These are phyloP conservation scores for Apiotrichum montevideense DNA, from an alignment of 1,284 basidiomycete species.

Conservation along the genomic window DNA sequence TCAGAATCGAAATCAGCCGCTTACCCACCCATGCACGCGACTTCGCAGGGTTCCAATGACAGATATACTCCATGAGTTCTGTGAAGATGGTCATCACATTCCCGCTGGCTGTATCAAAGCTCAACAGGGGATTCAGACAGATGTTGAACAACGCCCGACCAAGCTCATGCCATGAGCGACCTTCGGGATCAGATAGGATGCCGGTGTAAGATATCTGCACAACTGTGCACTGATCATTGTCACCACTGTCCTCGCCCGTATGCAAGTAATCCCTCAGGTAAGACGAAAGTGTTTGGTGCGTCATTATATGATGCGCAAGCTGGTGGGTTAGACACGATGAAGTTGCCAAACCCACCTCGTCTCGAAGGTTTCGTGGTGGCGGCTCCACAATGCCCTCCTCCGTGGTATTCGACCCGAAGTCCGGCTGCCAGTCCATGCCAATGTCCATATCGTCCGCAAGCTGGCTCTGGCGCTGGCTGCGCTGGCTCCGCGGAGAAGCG, in stretches of 20 bases:
- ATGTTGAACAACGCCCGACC: conserved; percentile 10
- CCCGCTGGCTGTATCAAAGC: conserved; percentile 9
- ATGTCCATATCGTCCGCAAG: not conserved
- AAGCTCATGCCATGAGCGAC: not conserved
- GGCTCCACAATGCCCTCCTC: not conserved
- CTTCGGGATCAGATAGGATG: too few species aligned
- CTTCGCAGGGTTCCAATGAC: too few species aligned
- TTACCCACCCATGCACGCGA: not conserved
- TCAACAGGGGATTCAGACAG: conserved; percentile 14
- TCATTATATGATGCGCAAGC: conserved; percentile 36
- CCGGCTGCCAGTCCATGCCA: conserved; percentile 17
- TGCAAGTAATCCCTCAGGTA: not conserved
- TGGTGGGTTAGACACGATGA: conserved; percentile 5
- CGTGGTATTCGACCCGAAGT: not conserved
- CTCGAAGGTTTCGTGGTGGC: conserved; percentile 8
- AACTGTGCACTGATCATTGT: too few species aligned
- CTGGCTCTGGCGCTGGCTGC: conserved; percentile 2
- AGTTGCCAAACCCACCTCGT: conserved; percentile 27
- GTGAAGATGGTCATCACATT: not conserved
- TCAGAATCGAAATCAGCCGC: not conserved
- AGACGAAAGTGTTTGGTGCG: conserved; percentile 20
- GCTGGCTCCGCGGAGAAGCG: not conserved
- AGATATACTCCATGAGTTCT: not conserved
- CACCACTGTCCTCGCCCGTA: too few species aligned
- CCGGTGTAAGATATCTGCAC: too few species aligned